Conservation (phyloP, 1,139 yeast genomes). For the Blastobotrys persicus region DNA sequence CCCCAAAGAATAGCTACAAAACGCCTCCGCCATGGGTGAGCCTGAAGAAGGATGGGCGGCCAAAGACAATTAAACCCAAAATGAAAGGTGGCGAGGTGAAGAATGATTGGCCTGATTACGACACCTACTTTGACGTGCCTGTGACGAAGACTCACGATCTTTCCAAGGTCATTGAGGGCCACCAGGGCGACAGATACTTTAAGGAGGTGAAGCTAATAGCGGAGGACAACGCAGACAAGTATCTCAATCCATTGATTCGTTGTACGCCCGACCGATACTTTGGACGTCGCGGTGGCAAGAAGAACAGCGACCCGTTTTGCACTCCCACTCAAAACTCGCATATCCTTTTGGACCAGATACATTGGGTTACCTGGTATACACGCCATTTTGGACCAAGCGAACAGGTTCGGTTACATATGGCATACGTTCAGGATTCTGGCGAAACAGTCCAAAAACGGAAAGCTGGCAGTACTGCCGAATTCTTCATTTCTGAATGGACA, state of each 20-base stretch:
- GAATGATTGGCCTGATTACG: conserved; percentile 67
- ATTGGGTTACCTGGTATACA: conserved; percentile 80
- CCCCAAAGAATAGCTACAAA: conserved; percentile 49
- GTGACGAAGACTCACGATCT: conserved; percentile 41
- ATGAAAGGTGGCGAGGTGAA: conserved; percentile 66
- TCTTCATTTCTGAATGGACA: conserved; percentile 71
- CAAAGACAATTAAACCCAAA: conserved; percentile 74
- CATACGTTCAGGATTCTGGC: conserved; percentile 55
- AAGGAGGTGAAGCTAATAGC: conserved; percentile 53
- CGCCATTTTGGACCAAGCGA: conserved; percentile 51
- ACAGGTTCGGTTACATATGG: conserved; percentile 65
- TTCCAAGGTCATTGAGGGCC: conserved; percentile 21
- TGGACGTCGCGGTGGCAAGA: conserved; percentile 46
- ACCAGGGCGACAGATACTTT: conserved; percentile 18
- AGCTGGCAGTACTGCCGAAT: conserved; percentile 45
- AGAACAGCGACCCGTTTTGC: conserved; percentile 77
- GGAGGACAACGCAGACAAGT: conserved; percentile 68
- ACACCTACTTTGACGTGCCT: conserved; percentile 73
- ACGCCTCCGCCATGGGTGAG: conserved; percentile 79
- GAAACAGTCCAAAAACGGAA: conserved; percentile 36
- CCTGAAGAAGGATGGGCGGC: conserved; percentile 71
- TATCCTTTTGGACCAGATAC: conserved; percentile 57
- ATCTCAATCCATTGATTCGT: conserved; percentile 72
- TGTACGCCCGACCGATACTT: conserved; percentile 78
- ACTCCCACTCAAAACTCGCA: conserved; percentile 63